Evolutionary conservation across 441 rosid genomes (phyloP).

Genomic region (Syzygium malaccense): DNA sequence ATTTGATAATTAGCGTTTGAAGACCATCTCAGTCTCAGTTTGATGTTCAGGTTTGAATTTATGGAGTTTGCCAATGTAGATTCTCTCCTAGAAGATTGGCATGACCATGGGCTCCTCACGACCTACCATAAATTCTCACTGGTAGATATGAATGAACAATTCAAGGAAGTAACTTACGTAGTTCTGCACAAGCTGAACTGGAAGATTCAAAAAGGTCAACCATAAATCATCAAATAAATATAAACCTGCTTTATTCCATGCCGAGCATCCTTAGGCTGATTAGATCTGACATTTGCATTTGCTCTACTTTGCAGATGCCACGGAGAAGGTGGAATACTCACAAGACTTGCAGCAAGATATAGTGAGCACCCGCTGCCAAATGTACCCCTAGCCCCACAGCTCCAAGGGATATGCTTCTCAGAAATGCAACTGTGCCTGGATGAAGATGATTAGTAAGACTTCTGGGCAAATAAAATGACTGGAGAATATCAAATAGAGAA

Average conservation of each 20-base stretch:
- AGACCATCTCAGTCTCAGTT: neutral
- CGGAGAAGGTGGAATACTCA: conserved; percentile 47
- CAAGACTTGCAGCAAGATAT: conserved; percentile 65
- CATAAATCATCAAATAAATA: neutral
- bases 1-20: neutral
- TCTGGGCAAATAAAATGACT: neutral
- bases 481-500: neutral
- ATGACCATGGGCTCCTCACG: neutral
- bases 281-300: conserved; percentile 57
- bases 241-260: conserved; percentile 91
- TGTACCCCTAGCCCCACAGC: conserved; percentile 97
- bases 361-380: conserved; percentile 90
- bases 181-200: neutral
- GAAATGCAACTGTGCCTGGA: conserved; percentile 87
- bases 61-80: neutral
- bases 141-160: neutral
- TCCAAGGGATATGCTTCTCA: conserved; percentile 89
- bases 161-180: neutral
- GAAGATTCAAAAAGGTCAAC: neutral
- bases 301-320: conserved; percentile 33
- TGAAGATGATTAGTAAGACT: neutral
- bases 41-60: neutral
- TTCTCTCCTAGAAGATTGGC: neutral
- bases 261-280: conserved; percentile 86
- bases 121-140: neutral